Base-by-base conservation (phyloP, 768 basidiomycete species). In the Thelephora ganbajun region DNA sequence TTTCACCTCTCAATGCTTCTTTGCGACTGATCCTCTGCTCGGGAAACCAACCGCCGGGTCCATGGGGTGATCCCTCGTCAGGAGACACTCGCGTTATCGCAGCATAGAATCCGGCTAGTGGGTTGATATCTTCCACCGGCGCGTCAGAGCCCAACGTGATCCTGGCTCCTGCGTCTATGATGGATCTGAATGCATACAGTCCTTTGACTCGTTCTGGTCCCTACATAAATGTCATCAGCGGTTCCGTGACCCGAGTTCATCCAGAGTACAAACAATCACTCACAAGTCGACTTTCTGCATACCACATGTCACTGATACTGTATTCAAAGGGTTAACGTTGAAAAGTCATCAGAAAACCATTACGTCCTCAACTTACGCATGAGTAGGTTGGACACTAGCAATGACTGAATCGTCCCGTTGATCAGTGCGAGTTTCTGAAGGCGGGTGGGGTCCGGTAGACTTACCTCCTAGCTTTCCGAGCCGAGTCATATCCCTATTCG, bases 301-400 rank as follows among this genome's bases (percentile, higher is more conserved):
- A 94, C 73, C 80, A 82, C 90, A 94, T 93, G 56, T 89, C 87
- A 52, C 81, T 84, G 51, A 74, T 81, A 46, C 82, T 83, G 55
- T 48, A 54, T 45, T 42, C 19, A 37, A 23, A 12, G 22, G 14
- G 9, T 30, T 30, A 30, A 30, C 9, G 5, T 30, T 9, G 26
- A 9, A 9, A 30, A 9, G 26, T 30, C 26, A 30, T 30, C 26
- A 30, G 26, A 30, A 30, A 30, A 30, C 26, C 4, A 4, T 30
- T 30, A 30, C 26, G 26, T 30, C 26, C 26, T 30, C 43, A 26
- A 74, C 83, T 58, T 58, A 89, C 76, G 74, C 87, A 66, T 93
- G 90, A 3, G 86, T 90, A 12, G 91, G 90, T 60, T 94, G 91
- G 11, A 92, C 71, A 56, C 86, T 91, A 14, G 83, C 88, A 56